Percentiles rank a stretch among this genome's conserved stretches.
phyloP scores from a whole-genome alignment of 179 eudicot species.

The Spinacia oleracea region DNA sequence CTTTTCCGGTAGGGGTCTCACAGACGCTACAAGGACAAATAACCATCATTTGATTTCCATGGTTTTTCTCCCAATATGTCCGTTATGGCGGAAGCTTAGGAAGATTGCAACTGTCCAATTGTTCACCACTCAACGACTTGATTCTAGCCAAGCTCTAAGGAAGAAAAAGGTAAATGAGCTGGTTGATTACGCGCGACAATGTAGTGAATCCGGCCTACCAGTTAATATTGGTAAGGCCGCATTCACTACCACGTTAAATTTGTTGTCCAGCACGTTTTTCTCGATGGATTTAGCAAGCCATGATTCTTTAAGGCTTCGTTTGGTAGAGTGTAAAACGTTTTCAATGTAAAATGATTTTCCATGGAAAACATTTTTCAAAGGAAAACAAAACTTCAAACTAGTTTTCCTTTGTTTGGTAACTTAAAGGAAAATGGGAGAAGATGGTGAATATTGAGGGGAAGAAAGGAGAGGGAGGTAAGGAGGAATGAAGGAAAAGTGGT shows the following conservation, averaged over 20 bases:
- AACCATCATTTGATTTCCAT: neutral
- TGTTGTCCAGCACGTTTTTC: slow-evolving; percentile 15
- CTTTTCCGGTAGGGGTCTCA: neutral
- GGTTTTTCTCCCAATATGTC: slow-evolving; percentile 5
- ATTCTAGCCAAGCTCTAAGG: neutral
- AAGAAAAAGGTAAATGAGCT: slow-evolving; percentile 9
- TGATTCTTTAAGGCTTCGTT: too few relatives aligned
- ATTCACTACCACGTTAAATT: slow-evolving; percentile 11
- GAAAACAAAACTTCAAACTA: too few relatives aligned
- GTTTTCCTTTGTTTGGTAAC: too few relatives aligned
- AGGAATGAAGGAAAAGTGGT: too few relatives aligned
- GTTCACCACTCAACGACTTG: slow-evolving; percentile 11
- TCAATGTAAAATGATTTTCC: too few relatives aligned
- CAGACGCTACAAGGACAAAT: neutral
- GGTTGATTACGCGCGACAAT: neutral
- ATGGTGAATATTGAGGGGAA: too few relatives aligned
- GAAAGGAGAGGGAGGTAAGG: too few relatives aligned
- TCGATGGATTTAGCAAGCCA: slow-evolving; percentile 16
- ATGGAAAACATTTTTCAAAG: too few relatives aligned
- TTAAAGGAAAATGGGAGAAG: too few relatives aligned
- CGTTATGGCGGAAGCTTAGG: slow-evolving; percentile 12
- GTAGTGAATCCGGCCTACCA: slow-evolving; percentile 3
- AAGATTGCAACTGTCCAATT: slow-evolving; percentile 15
- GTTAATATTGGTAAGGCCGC: slow-evolving; percentile 22
- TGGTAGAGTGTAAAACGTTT: too few relatives aligned